These are phyloP conservation scores for Pyricularia pennisetigena DNA, from an alignment of 2,329 filamentous ascomycete genomes.

Conservation along the genomic window DNA sequence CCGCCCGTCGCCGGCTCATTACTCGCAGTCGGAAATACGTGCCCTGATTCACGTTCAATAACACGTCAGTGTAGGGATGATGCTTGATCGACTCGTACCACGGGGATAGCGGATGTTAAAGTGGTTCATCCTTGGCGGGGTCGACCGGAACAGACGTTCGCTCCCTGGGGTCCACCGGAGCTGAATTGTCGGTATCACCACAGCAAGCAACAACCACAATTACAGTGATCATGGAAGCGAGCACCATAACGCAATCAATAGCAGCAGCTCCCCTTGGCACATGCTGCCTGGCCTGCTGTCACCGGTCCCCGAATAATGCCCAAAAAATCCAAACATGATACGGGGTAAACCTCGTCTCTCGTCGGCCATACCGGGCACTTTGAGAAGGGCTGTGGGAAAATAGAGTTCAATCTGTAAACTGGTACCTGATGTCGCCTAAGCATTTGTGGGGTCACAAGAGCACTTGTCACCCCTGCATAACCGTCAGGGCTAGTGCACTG, in stretches of 20 bases:
- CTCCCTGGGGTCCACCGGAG: not conserved
- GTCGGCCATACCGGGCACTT: not conserved
- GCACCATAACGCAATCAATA: not conserved
- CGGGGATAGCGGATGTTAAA: not conserved
- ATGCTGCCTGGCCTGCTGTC: not conserved
- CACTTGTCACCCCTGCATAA: not conserved
- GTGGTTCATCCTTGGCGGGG: not conserved
- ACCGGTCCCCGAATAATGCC: not conserved
- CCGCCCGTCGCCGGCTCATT: not conserved
- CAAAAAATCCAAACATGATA: no score
- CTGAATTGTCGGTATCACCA: not conserved
- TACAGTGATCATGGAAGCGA: not conserved
- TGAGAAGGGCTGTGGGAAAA: not conserved
- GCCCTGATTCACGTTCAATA: not conserved
- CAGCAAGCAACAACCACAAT: no score
- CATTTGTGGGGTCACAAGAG: not conserved
- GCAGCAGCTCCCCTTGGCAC: not conserved
- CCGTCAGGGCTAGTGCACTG: not conserved
- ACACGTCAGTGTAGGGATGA: not conserved
- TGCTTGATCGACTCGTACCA: not conserved
- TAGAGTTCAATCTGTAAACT: not conserved
- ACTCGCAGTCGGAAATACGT: not conserved
- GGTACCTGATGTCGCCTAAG: not conserved
- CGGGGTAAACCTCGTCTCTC: not conserved
- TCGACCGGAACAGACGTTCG: no score